These are phyloP conservation scores for Naematelia encephala DNA, from an alignment of 768 basidiomycete genomes.

Conservation along the genomic window DNA sequence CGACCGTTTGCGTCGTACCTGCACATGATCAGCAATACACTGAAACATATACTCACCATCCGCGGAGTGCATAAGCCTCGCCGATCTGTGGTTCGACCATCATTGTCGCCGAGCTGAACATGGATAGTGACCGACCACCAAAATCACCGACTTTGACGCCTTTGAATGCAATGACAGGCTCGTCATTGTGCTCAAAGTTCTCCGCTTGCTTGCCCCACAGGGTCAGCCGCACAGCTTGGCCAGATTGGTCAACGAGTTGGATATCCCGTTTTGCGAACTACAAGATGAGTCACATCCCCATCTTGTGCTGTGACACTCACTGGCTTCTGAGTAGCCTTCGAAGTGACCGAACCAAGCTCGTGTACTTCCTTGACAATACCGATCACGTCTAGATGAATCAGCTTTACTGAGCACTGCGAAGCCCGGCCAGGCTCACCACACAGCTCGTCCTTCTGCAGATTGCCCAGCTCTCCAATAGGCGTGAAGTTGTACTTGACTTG, in stretches of 20 bases:
- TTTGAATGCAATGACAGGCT: slow-evolving; percentile 85
- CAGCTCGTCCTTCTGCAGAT: slow-evolving; percentile 70
- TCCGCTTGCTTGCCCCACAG: slow-evolving; percentile 97
- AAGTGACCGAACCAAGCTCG: slow-evolving; percentile 66
- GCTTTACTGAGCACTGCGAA: neutral
- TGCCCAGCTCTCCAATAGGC: slow-evolving; percentile 61
- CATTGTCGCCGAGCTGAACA: slow-evolving; percentile 76
- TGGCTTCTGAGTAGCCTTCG: slow-evolving; percentile 68
- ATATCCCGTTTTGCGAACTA: slow-evolving; percentile 87
- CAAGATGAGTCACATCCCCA: slow-evolving; percentile 10
- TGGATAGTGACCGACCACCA: slow-evolving; percentile 81
- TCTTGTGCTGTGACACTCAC: slow-evolving; percentile 50
- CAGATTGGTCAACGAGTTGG: slow-evolving; percentile 77
- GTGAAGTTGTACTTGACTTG: slow-evolving; percentile 80
- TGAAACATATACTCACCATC: slow-evolving; percentile 60
- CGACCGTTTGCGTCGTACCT: slow-evolving; percentile 70
- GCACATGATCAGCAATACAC: neutral
- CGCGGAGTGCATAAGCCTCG: slow-evolving; percentile 79
- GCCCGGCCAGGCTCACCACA: slow-evolving; percentile 59
- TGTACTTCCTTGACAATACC: slow-evolving; percentile 77
- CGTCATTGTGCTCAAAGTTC: slow-evolving; percentile 60
- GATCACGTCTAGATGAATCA: slow-evolving; percentile 66
- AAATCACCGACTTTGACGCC: slow-evolving; percentile 91
- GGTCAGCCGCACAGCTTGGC: slow-evolving; percentile 74
- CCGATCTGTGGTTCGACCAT: slow-evolving; percentile 83